These are phyloP conservation scores for Diaporthe citri DNA, from an alignment of 2,329 filamentous ascomycete genomes.

Conservation along the genomic window DNA sequence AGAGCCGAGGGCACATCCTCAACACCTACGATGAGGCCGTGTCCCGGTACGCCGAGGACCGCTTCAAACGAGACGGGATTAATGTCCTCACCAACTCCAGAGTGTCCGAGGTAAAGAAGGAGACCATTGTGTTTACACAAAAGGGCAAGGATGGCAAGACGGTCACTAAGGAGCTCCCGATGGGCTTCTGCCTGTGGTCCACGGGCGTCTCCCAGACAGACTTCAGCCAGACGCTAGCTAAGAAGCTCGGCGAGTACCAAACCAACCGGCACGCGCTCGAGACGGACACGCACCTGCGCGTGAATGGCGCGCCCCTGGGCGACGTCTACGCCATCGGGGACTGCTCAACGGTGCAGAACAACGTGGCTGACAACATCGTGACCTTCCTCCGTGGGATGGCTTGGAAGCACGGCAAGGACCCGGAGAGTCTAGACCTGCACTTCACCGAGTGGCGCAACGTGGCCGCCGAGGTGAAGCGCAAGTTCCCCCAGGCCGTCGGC, in stretches of 20 bases:
- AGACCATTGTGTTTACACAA: constrained; percentile 92
- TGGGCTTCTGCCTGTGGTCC: constrained; percentile 97
- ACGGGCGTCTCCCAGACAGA: constrained; percentile 92
- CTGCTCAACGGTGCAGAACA: constrained; percentile 97
- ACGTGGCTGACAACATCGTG: constrained; percentile 90
- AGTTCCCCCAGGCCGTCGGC: constrained; percentile 90
- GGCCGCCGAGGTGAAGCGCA: constrained; percentile 84
- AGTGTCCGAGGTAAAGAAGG: constrained; percentile 86
- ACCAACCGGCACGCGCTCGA: constrained; percentile 93
- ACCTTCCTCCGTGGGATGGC: constrained; percentile 90
- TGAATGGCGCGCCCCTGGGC: constrained; percentile 89
- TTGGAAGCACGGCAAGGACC: constrained; percentile 92
- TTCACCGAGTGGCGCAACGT: constrained; percentile 92
- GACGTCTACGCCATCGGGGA: constrained; percentile 98
- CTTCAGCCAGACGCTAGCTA: constrained; percentile 81
- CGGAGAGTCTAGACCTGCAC: constrained; percentile 85
- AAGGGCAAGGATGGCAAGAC: constrained; percentile 78
- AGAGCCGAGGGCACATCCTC: constrained; percentile 92
- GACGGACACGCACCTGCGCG: constrained; percentile 91
- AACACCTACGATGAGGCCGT: constrained; percentile 98
- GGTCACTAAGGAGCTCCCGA: constrained; percentile 92
- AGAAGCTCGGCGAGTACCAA: constrained; percentile 81
- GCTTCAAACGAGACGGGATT: constrained; percentile 91
- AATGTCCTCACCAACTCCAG: constrained; percentile 93
- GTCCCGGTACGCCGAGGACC: constrained; percentile 90